Conservation (phyloP, 1,284 basidiomycete genomes). For the Fomitopsis betulina region DNA sequence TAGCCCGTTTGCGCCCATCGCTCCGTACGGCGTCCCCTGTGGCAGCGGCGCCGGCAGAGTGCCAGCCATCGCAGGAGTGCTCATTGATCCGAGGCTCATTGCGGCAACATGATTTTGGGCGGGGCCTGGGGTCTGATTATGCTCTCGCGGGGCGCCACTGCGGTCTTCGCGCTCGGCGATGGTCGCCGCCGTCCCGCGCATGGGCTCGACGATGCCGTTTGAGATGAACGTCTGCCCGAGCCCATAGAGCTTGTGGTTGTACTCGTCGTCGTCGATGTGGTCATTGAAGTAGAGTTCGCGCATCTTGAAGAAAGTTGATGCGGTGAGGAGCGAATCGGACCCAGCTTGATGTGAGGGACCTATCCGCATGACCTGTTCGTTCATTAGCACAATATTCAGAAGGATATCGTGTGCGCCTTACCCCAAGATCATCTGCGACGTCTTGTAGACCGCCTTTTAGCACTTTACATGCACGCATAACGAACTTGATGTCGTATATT, state of each 20-base stretch:
- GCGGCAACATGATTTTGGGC: conserved; percentile 31
- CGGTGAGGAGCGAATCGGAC: conserved; percentile 91
- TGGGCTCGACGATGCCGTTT: conserved; percentile 60
- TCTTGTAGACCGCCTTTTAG: conserved; percentile 95
- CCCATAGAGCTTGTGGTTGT: conserved; percentile 74
- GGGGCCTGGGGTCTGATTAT: conserved; percentile 51
- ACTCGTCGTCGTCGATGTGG: conserved; percentile 75
- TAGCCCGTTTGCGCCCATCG: conserved; percentile 54
- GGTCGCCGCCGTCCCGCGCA: conserved; percentile 61
- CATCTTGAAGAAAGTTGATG: conserved; percentile 95
- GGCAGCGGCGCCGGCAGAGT: conserved; percentile 39
- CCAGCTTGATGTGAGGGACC: conserved; percentile 95
- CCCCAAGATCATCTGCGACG: conserved; percentile 91
- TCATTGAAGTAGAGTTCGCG: conserved; percentile 88
- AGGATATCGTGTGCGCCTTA: conserved; percentile 28
- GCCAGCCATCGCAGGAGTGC: conserved; percentile 34
- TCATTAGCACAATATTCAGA: background rate
- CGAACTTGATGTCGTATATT: conserved; percentile 97
- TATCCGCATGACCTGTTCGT: conserved; percentile 77
- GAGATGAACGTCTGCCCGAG: conserved; percentile 70
- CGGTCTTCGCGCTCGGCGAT: conserved; percentile 77
- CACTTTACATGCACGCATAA: conserved; percentile 87
- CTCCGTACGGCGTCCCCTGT: conserved; percentile 48
- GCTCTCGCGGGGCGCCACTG: conserved; percentile 45
- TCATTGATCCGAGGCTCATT: conserved; percentile 39